Base-by-base conservation (phyloP, 2,329 filamentous ascomycete genomes). In the Aspergillus sp. region DNA sequence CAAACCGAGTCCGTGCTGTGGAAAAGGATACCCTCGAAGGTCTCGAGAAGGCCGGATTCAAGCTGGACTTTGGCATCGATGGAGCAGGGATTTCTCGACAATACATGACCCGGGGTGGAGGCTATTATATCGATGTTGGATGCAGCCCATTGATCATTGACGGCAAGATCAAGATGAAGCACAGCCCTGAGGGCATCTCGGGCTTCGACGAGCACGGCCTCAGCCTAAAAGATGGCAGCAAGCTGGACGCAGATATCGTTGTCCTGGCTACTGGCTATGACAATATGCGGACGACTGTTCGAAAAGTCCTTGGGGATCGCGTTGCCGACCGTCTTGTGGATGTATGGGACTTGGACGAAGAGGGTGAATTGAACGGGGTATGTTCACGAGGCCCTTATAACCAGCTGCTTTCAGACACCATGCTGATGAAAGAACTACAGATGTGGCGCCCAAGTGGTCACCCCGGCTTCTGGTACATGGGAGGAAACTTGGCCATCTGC, bases 381-480 rank as follows among this genome's bases (percentile, higher is more conserved):
- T 50, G 64, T 49, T 32, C 19, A 3, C 25, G 1, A 23, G 10
- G 5, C 17, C 33, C 12, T 19, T 6, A 5, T 4, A 20, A 23
- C 13, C 7, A 9, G 7, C 12, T 23, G 39, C 3, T 35, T 37
- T 27, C 23, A 12, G 15, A 15, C 22, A 17, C 23, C 32, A n/a
- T 49, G 20, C 47, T 53, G 20, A 49, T 25, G 7, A 19, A 1
- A 6, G 12, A 5, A 4, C 12, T 42, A 38, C 38, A 59, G 56
- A 59, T 59, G 56, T 85, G 81, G 80, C 75, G 77, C 49, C 70
- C 70, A 15, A 83, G 74, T 19, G 82, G 82, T 0, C 81, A 84
- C 47, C 79, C 79, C 0, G 80, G 81, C 0, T 81, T 86, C 50
- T 86, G 82, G 82, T 80, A 80, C 53, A 80, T 83, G 53, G 82